These are phyloP conservation scores for Aureobasidium uvarum DNA, from an alignment of 2,329 filamentous ascomycete genomes.

Conservation along the genomic window DNA sequence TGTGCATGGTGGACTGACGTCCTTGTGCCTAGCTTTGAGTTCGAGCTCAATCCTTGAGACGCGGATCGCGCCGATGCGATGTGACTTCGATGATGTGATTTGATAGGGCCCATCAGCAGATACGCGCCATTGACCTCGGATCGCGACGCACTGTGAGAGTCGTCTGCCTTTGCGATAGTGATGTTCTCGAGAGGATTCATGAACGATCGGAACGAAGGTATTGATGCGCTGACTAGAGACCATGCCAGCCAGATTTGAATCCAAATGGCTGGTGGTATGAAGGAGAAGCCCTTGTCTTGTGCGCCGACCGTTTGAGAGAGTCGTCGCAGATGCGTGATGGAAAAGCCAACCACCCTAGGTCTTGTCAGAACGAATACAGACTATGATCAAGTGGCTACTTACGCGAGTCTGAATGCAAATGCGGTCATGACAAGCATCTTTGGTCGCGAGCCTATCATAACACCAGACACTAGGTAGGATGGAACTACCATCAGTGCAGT, in stretches of 20 bases:
- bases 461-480: constrained; percentile 21
- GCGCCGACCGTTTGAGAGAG: neutral
- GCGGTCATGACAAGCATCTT: constrained; percentile 22
- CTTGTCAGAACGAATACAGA: neutral
- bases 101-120: constrained; percentile 21
- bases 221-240: constrained; percentile 27
- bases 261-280: constrained; percentile 19
- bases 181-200: constrained; percentile 27
- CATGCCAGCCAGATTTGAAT: constrained; percentile 27
- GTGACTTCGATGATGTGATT: constrained; percentile 2
- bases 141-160: constrained; percentile 16
- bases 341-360: neutral
- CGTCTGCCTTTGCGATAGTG: neutral
- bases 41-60: constrained; percentile 1
- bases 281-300: neutral
- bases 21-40: constrained; percentile 17
- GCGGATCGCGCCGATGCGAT: constrained; percentile 3
- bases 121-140: constrained; percentile 20
- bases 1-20: constrained; percentile 18
- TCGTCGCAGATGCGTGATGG: neutral
- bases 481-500: constrained; percentile 16
- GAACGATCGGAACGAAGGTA: constrained; percentile 27
- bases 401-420: constrained; percentile 17
- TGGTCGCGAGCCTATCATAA: constrained; percentile 5
- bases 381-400: neutral